These are phyloP conservation scores for Spergularia bocconei DNA, from an alignment of 148 eudicot genomes.

Conservation along the genomic window DNA sequence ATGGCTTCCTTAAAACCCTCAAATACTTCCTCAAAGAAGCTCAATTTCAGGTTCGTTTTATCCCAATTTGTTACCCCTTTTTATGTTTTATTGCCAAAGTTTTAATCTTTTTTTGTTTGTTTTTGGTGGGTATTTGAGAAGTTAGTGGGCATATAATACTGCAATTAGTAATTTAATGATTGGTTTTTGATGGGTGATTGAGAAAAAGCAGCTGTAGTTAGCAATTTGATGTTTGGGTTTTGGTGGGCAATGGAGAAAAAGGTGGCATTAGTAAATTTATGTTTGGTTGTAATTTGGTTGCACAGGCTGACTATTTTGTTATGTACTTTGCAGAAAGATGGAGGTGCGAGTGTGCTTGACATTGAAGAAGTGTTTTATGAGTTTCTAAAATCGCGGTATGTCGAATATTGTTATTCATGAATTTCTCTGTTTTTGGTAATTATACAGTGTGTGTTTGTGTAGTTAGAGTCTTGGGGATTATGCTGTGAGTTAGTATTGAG, in stretches of 20 bases:
- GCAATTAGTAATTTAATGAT: too few species aligned
- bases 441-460: not conserved
- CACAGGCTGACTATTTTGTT: not conserved
- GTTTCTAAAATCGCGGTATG: slow-evolving; percentile 46
- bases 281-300: not conserved
- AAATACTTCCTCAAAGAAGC: slow-evolving; percentile 59
- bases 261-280: not conserved
- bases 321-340: slow-evolving; percentile 42
- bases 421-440: not conserved
- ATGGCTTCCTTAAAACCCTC: slow-evolving; percentile 56
- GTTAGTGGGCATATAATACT: too few species aligned
- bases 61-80: not conserved
- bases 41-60: slow-evolving; percentile 46
- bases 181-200: too few species aligned
- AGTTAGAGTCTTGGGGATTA: not conserved
- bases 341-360: slow-evolving; percentile 40
- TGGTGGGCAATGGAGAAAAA: too few species aligned
- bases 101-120: not conserved
- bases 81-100: not conserved
- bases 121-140: not conserved
- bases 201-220: too few species aligned
- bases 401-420: not conserved
- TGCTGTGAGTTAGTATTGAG: not conserved
- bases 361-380: slow-evolving; percentile 56
- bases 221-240: too few species aligned